Evolutionary conservation across 164 flowering plant species (phyloP), one percentile per base, ranked within the genome.

Genomic region (Stephania cephalantha): DNA sequence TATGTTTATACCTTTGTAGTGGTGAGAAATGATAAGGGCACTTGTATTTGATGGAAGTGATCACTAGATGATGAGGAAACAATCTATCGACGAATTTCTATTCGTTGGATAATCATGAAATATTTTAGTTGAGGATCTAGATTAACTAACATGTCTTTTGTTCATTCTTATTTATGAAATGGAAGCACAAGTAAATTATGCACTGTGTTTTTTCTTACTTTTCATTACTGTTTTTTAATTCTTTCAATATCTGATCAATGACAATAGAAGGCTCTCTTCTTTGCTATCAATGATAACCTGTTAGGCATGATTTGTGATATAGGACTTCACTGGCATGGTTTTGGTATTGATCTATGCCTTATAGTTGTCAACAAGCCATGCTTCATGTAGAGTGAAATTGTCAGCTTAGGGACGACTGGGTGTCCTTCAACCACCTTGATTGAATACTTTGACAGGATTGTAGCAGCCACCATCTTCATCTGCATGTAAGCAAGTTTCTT

Each of bases 401-500:
- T 83, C 35, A 87, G 1, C 76, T 87, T 89, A 3, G 89, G 88
- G 20, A 52, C 76, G 9, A 85, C 81, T 0, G 17, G 15, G 1
- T 85, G 87, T n/a, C 82, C 86, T 42, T 84, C 78, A 30, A 76
- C 84, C 3, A 87, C 87, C 75, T 73, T 46, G 13, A 89, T 80
- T 12, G 78, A 68, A 50, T 85, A 87, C 83, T 86, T 83, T 75
- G 78, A 71, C 50, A 89, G 77, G 46, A 89, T 76, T 1, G 88
- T 82, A 44, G 90, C 89, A 71, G 86, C 92, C 78, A 86, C 86
- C 88, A 85, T 83, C 58, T 89, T 87, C 92, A 89, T 89, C 82
- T 89, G 92, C 79, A 77, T 75, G 82, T 85, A 87, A 12, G 92
- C 92, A 79, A 87, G 87, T 55, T 85, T 84, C 82, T 84, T 89